Percentiles rank a stretch among this genome's conserved stretches.
These are phyloP conservation scores for Alternaria brassicicola DNA, from an alignment of 2,329 filamentous ascomycete species.

Conservation along the genomic window DNA sequence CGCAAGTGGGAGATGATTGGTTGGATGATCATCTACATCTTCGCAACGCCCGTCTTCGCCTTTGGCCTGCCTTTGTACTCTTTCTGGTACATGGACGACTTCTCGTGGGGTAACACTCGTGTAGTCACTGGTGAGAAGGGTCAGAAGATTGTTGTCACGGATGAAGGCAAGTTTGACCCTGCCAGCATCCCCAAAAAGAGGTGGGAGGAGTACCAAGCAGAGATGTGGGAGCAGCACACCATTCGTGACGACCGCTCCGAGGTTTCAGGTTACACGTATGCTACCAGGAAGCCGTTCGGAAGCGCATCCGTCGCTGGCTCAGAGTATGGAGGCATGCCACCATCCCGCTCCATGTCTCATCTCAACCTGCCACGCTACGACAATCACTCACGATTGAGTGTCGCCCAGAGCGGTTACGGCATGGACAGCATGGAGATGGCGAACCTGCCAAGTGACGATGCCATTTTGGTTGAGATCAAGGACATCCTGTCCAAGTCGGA, in stretches of 20 bases:
- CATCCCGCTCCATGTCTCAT: conserved; percentile 64
- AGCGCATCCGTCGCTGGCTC: conserved; percentile 53
- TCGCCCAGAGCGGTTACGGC: conserved; percentile 65
- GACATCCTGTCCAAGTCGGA: conserved; percentile 91
- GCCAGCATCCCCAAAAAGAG: conserved; percentile 92
- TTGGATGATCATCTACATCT: conserved; percentile 96
- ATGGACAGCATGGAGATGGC: conserved; percentile 69
- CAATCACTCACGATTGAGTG: conserved; percentile 50
- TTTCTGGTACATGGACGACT: conserved; percentile 99
- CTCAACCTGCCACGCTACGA: conserved; percentile 62
- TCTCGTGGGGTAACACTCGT: conserved; percentile 99
- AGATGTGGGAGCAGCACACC: conserved; percentile 97
- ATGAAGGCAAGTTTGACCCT: conserved; percentile 98
- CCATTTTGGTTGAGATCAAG: conserved; percentile 88
- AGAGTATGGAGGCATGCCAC: conserved; percentile 67
- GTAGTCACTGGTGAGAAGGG: conserved; percentile 93
- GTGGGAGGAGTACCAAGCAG: conserved; percentile 98
- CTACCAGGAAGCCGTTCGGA: conserved; percentile 73
- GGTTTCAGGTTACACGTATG: conserved; percentile 92
- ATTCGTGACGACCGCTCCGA: conserved; percentile 82
- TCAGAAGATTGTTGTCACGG: conserved; percentile 88
- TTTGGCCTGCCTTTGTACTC: conserved; percentile 89
- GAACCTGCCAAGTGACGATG: conserved; percentile 85
- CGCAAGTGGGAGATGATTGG: conserved; percentile 99
- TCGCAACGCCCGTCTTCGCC: conserved; percentile 90